These are phyloP conservation scores for Globisporangium radiosum DNA, from an alignment of 352 stramenopile genomes.

Conservation along the genomic window DNA sequence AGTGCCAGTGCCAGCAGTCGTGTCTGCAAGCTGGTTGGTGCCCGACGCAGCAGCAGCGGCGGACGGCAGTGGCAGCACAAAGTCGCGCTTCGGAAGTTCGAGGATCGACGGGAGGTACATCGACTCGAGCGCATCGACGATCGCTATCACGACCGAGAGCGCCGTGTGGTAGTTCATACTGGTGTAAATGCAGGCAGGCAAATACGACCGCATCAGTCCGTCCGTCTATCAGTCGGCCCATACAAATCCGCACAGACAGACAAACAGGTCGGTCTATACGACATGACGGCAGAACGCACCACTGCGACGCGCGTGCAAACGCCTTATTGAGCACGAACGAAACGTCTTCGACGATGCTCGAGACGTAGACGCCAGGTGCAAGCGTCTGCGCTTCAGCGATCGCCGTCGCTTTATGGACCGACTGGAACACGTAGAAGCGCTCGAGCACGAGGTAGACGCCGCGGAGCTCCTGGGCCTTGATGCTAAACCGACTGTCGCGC, in stretches of 20 bases:
- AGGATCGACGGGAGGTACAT: conserved; percentile 75
- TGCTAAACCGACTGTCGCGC: conserved; percentile 28
- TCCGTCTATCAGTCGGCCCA: too few relatives aligned
- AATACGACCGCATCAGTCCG: not conserved
- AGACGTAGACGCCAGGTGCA: conserved; percentile 59
- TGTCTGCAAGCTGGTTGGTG: not conserved
- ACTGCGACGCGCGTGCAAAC: conserved; percentile 69
- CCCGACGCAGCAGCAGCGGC: not conserved
- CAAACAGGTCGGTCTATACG: not conserved
- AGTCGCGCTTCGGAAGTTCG: conserved; percentile 49
- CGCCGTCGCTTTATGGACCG: conserved; percentile 74
- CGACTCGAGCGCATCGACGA: conserved; percentile 79
- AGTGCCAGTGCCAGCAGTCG: not conserved
- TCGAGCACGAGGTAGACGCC: conserved; percentile 79
- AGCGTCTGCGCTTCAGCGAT: conserved; percentile 78
- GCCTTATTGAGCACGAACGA: conserved; percentile 84
- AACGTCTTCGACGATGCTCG: conserved; percentile 77
- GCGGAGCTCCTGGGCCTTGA: conserved; percentile 69
- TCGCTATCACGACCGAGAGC: conserved; percentile 72
- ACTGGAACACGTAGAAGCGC: conserved; percentile 84
- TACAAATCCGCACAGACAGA: too few relatives aligned
- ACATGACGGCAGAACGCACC: conserved; percentile 21
- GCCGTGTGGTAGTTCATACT: conserved; percentile 81
- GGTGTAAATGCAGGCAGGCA: conserved; percentile 1
- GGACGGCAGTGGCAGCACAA: conserved; percentile 40